These are phyloP conservation scores for Juncus effusus DNA, from an alignment of 176 grass and related monocot species.

Conservation along the genomic window DNA sequence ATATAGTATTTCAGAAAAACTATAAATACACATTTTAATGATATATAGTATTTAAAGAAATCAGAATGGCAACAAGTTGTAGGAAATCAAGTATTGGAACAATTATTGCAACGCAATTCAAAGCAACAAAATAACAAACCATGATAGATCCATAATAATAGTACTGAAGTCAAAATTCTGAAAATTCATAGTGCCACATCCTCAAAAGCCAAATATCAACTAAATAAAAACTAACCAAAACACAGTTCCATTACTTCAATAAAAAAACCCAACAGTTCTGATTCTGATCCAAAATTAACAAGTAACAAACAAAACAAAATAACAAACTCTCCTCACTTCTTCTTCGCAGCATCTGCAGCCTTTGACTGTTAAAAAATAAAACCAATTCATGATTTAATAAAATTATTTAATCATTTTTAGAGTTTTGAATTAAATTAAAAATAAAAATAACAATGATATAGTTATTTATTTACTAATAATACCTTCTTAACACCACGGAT, in stretches of 20 bases:
- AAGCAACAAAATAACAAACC: background rate
- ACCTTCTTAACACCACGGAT: conserved; percentile 92
- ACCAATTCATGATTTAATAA: background rate
- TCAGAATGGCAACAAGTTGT: no score
- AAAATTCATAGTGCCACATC: conserved; percentile 25
- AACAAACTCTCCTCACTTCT: conserved; percentile 48
- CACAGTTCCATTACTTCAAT: conserved; percentile 21
- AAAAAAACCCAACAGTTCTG: conserved; percentile 10
- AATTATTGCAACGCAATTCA: background rate
- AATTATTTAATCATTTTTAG: no score
- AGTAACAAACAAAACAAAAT: conserved; percentile 5
- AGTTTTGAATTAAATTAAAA: no score
- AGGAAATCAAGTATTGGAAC: no score
- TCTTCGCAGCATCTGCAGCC: conserved; percentile 85
- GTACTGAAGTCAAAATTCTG: conserved; percentile 9
- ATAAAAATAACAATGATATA: no score
- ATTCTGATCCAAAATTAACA: conserved; percentile 5
- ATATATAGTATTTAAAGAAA: no score
- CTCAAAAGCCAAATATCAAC: conserved; percentile 29
- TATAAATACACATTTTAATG: no score
- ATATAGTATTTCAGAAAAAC: no score
- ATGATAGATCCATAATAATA: background rate
- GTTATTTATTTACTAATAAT: no score
- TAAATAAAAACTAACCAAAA: conserved; percentile 10
- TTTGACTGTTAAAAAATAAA: conserved; percentile 53